phyloP scores from a whole-genome alignment of 345 rosid species.

The Eucalyptus curtisii region DNA sequence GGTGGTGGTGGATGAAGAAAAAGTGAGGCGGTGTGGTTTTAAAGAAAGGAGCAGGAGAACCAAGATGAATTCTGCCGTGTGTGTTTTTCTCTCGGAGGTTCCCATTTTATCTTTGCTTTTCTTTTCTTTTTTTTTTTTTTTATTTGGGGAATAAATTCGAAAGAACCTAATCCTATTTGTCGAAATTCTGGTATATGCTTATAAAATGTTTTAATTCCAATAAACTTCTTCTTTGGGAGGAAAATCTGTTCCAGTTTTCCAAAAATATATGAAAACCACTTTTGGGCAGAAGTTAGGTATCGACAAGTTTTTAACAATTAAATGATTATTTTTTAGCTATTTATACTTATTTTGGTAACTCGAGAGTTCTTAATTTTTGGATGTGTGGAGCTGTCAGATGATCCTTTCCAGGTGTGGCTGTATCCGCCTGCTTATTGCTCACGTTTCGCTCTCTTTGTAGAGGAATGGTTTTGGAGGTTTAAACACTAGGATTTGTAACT shows the following conservation, averaged over 20 bases:
- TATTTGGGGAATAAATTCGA: background rate
- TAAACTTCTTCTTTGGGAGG: background rate
- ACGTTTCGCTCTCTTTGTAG: background rate
- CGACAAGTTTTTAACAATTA: background rate
- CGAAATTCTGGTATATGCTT: background rate
- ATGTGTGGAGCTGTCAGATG: accelerated
- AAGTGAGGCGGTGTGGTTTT: background rate
- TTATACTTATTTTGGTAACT: background rate
- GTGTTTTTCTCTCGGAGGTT: background rate
- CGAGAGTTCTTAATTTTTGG: background rate
- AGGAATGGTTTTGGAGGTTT: background rate
- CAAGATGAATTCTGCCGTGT: background rate
- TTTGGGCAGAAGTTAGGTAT: background rate
- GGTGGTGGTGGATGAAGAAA: background rate
- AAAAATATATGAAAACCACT: background rate
- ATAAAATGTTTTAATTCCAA: background rate
- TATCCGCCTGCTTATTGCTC: background rate
- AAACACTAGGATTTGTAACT: too few relatives aligned
- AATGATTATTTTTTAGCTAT: background rate
- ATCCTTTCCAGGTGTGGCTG: background rate
- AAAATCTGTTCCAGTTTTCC: background rate
- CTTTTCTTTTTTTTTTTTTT: background rate
- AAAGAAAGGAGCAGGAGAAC: background rate
- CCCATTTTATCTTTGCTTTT: too few relatives aligned
- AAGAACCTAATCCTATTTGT: background rate